Percentiles rank a stretch among this genome's conserved stretches.
Evolutionary conservation across 2,329 filamentous ascomycete species (phyloP).

Genomic region (Claviceps capensis): DNA sequence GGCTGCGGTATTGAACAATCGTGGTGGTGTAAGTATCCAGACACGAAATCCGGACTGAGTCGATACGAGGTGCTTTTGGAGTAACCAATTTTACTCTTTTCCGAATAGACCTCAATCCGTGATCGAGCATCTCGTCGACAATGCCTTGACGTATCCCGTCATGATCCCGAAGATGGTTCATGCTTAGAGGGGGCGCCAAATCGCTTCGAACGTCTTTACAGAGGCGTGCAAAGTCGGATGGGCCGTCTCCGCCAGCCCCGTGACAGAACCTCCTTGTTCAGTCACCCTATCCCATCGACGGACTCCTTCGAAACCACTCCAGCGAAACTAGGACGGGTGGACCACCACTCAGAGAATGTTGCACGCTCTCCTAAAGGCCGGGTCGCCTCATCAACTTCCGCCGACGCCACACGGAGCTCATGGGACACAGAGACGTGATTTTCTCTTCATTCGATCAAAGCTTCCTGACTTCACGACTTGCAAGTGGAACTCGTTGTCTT

Average conservation of each 20-base stretch:
- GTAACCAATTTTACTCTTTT: too few relatives aligned
- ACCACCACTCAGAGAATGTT: not conserved
- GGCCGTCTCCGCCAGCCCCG: not conserved
- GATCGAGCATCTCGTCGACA: too few relatives aligned
- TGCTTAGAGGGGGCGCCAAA: too few relatives aligned
- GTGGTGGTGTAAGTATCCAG: too few relatives aligned
- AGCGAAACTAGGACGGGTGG: not conserved
- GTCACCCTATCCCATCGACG: not conserved
- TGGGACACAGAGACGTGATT: not conserved
- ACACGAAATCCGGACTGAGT: too few relatives aligned
- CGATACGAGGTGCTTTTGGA: too few relatives aligned
- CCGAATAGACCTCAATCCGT: too few relatives aligned
- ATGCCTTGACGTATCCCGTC: too few relatives aligned
- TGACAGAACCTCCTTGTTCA: not conserved
- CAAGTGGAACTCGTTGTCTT: not conserved
- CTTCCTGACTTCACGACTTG: not conserved
- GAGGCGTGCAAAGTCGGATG: not conserved
- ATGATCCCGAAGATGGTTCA: too few relatives aligned
- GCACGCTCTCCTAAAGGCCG: not conserved
- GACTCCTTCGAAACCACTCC: not conserved
- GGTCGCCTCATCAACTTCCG: not conserved
- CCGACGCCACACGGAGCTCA: too few relatives aligned
- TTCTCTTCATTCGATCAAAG: not conserved
- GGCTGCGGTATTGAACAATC: too few relatives aligned
- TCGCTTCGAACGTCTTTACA: not conserved